Conservation (phyloP, 2,329 filamentous ascomycete genomes). For the Xylaria sp. region DNA sequence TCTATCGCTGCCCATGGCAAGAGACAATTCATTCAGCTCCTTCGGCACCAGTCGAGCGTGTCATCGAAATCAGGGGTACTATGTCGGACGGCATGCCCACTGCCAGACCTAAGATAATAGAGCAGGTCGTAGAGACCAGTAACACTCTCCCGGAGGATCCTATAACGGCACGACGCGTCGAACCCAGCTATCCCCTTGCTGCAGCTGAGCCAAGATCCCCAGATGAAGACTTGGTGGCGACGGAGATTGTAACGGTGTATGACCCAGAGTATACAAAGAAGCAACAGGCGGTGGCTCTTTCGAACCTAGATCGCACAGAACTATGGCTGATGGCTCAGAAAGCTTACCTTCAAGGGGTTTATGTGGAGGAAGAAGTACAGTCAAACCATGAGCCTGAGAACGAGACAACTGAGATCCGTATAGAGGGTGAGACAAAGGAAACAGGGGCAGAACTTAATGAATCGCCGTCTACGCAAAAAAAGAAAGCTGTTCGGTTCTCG, state of each 20-base stretch:
- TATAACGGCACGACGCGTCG: conserved; percentile 39
- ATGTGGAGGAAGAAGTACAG: conserved; percentile 54
- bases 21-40: conserved; percentile 47
- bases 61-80: conserved; percentile 50
- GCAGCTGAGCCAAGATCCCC: conserved; percentile 49
- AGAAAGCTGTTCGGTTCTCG: conserved; percentile 80
- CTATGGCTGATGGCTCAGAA: conserved; percentile 86
- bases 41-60: conserved; percentile 65
- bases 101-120: conserved; percentile 59
- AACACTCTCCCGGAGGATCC: conserved; percentile 38
- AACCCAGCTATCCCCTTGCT: conserved; percentile 41
- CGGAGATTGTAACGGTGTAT: conserved; percentile 72
- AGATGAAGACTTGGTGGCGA: conserved; percentile 61
- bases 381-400: conserved; percentile 44
- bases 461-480: conserved; percentile 47
- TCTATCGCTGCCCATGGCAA: conserved; percentile 85
- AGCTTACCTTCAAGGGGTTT: conserved; percentile 73
- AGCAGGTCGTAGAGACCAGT: conserved; percentile 46
- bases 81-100: conserved; percentile 67
- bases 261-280: conserved; percentile 77
- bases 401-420: conserved; percentile 44
- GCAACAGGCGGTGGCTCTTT: conserved; percentile 70
- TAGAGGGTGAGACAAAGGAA: conserved; percentile 39
- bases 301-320: conserved; percentile 83
- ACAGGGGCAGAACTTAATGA: conserved; percentile 38